These are phyloP conservation scores for Jamesozyma rosinii DNA, from an alignment of 805 yeast species.

Conservation along the genomic window DNA sequence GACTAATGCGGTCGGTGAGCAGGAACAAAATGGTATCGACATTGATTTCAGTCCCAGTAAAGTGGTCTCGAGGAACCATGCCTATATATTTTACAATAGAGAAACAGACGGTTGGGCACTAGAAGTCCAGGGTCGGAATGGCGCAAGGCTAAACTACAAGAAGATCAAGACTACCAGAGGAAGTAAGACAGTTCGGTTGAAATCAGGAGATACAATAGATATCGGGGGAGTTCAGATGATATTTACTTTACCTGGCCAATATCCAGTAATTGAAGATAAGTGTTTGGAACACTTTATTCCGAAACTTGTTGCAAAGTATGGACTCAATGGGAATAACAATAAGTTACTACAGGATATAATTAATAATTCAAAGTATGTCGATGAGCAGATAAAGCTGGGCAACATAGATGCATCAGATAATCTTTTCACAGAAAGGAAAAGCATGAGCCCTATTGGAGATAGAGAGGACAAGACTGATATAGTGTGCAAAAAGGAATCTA, in stretches of 20 bases:
- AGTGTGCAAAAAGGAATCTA: neutral
- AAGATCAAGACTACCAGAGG: constrained; percentile 38
- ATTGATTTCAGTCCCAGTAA: constrained; percentile 95
- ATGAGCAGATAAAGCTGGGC: constrained; percentile 2
- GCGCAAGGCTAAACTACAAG: constrained; percentile 74
- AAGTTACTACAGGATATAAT: constrained; percentile 8
- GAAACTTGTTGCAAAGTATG: constrained; percentile 22
- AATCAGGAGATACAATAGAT: constrained; percentile 81
- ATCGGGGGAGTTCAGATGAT: constrained; percentile 98
- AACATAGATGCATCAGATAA: neutral
- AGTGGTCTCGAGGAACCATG: constrained; percentile 90
- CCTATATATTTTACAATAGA: constrained; percentile 67
- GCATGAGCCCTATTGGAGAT: neutral
- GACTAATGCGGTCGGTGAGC: neutral
- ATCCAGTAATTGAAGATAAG: constrained; percentile 50
- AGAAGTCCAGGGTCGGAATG: constrained; percentile 77
- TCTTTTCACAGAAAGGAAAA: neutral
- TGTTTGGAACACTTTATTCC: constrained; percentile 30
- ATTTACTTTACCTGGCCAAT: constrained; percentile 86
- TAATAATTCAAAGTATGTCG: constrained; percentile 8
- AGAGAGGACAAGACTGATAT: neutral
- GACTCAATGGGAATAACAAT: constrained; percentile 16
- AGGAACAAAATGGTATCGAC: constrained; percentile 21
- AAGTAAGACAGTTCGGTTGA: constrained; percentile 43
- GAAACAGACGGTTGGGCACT: constrained; percentile 76